Evolutionary conservation across 2,329 filamentous ascomycete genomes (phyloP).

Genomic region (Helotiales sp.): DNA sequence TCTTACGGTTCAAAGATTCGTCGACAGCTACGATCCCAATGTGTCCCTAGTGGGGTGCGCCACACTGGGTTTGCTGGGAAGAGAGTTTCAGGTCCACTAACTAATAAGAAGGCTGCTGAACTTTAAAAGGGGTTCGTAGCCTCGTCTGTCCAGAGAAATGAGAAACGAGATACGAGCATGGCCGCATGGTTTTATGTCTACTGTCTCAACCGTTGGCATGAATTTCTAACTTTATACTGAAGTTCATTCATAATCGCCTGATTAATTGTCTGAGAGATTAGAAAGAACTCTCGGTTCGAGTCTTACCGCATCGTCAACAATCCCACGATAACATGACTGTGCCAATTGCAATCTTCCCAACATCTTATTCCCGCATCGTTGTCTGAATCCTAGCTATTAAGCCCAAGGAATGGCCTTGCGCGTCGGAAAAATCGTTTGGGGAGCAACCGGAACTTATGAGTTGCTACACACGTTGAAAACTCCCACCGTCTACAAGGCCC

Average conservation of each 20-base stretch:
- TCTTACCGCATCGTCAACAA: too few species aligned
- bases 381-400: too few species aligned
- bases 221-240: too few species aligned
- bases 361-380: too few species aligned
- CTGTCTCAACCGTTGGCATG: too few species aligned
- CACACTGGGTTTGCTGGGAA: not conserved
- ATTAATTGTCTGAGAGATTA: too few species aligned
- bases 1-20: not conserved
- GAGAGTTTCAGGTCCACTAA: not conserved
- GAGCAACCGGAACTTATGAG: not conserved
- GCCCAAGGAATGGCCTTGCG: not conserved
- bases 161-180: not conserved
- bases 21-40: not conserved
- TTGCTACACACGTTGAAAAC: not conserved
- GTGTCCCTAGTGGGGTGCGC: not conserved
- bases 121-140: constrained; percentile 2
- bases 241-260: too few species aligned
- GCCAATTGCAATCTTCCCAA: too few species aligned
- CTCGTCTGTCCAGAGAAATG: not conserved
- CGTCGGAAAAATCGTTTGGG: not conserved
- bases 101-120: constrained; percentile 7
- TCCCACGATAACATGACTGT: too few species aligned
- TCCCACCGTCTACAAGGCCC: not conserved
- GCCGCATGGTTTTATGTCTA: not conserved
- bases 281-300: too few species aligned